Conservation (phyloP, 1,284 basidiomycete species). For the Puccinia triticina region DNA sequence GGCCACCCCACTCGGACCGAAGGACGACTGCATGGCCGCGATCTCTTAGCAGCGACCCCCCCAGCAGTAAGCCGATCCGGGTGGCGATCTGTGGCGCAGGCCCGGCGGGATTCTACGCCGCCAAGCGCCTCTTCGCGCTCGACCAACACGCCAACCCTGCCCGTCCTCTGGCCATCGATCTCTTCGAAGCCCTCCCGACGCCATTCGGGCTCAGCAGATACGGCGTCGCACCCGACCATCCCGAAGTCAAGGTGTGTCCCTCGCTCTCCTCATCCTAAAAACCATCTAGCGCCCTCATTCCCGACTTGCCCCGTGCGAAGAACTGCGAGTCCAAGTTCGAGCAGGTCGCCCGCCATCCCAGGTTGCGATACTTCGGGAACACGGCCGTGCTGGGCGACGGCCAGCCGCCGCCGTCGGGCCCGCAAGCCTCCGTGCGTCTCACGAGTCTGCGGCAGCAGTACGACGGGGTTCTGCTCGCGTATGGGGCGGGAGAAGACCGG, state of each 20-base stretch:
- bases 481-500: slow-evolving; percentile 64
- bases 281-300: neutral
- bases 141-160: slow-evolving; percentile 65
- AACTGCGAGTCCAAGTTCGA: slow-evolving; percentile 98
- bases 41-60: no score
- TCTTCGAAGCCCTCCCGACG: slow-evolving; percentile 90
- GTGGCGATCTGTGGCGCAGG: slow-evolving; percentile 85
- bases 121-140: slow-evolving; percentile 68
- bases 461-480: slow-evolving; percentile 58
- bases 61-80: slow-evolving; percentile 64
- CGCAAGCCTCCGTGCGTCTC: slow-evolving; percentile 55
- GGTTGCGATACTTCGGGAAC: slow-evolving; percentile 89
- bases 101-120: slow-evolving; percentile 93
- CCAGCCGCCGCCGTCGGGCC: slow-evolving; percentile 21
- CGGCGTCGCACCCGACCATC: slow-evolving; percentile 97
- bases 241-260: slow-evolving; percentile 92
- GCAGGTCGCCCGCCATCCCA: slow-evolving; percentile 68
- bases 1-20: no score
- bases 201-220: slow-evolving; percentile 94
- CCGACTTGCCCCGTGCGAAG: slow-evolving; percentile 62
- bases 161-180: slow-evolving; percentile 69
- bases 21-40: no score
- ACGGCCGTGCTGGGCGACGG: slow-evolving; percentile 19
- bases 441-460: slow-evolving; percentile 56
- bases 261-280: neutral